Conservation (phyloP, 352 stramenopile genomes). For the Globisporangium recalcitrans region DNA sequence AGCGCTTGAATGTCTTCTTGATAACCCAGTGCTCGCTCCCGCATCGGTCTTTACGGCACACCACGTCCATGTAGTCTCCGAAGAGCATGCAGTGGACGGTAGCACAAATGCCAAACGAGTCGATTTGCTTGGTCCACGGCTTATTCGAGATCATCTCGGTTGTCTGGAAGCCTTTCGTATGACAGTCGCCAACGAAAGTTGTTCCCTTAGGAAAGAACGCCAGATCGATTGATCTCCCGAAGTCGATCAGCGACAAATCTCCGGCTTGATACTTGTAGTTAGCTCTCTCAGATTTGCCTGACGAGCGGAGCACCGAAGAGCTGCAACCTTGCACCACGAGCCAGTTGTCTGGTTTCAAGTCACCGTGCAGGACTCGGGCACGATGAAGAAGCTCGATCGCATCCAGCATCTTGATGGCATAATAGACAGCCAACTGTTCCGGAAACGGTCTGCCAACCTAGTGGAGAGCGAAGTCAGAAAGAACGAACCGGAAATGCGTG, state of each 20-base stretch:
- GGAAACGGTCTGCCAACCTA: slow-evolving; percentile 55
- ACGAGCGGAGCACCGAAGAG: slow-evolving; percentile 7
- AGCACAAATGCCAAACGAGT: slow-evolving; percentile 75
- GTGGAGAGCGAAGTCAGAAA: background rate
- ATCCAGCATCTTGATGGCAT: slow-evolving; percentile 77
- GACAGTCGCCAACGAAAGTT: slow-evolving; percentile 67
- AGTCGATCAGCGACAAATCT: slow-evolving; percentile 76
- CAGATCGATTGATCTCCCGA: slow-evolving; percentile 77
- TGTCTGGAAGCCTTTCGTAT: slow-evolving; percentile 81
- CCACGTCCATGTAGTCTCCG: slow-evolving; percentile 80
- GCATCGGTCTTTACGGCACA: slow-evolving; percentile 21
- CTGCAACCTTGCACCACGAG: slow-evolving; percentile 38
- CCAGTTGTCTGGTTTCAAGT: slow-evolving; percentile 89
- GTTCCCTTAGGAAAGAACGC: slow-evolving; percentile 46
- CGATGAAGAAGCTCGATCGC: slow-evolving; percentile 60
- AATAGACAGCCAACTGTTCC: slow-evolving; percentile 68
- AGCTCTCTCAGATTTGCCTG: slow-evolving; percentile 13
- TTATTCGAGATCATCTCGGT: slow-evolving; percentile 75
- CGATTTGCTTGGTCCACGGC: slow-evolving; percentile 81
- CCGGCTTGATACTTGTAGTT: slow-evolving; percentile 27
- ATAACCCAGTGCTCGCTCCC: slow-evolving; percentile 36
- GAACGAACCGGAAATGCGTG: background rate
- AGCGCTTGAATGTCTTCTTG: slow-evolving; percentile 63
- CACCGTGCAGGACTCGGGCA: slow-evolving; percentile 66
- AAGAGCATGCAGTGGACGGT: slow-evolving; percentile 83